phyloP scores from a whole-genome alignment of 352 stramenopile genomes.

The Aphanomyces invadans region DNA sequence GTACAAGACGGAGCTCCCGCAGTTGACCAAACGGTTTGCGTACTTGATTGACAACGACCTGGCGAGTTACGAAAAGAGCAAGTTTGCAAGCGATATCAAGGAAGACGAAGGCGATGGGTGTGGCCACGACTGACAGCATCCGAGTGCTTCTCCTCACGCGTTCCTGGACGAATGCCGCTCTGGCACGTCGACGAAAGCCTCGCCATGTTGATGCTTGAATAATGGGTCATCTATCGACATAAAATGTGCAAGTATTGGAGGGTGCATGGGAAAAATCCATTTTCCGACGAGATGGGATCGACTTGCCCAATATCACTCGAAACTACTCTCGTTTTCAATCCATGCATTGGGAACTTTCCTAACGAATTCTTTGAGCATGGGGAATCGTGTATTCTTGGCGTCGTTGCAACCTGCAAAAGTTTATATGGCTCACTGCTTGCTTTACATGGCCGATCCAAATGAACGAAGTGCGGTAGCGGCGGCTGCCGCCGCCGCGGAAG shows the following conservation, averaged over 20 bases:
- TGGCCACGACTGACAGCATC: too few relatives aligned
- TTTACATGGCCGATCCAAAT: neutral
- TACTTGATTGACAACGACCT: constrained; percentile 19
- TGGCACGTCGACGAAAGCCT: too few relatives aligned
- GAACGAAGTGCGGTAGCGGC: neutral
- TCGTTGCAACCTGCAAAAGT: neutral
- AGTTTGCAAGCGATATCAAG: neutral
- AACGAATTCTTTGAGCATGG: neutral
- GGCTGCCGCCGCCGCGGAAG: neutral
- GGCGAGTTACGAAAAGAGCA: neutral
- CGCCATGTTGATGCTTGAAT: neutral
- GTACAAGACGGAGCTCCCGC: constrained; percentile 18
- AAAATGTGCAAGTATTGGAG: too few relatives aligned
- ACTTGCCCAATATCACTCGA: too few relatives aligned
- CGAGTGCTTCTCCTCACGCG: too few relatives aligned
- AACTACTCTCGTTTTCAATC: too few relatives aligned
- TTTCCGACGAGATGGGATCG: too few relatives aligned
- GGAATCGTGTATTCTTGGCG: neutral
- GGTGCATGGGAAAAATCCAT: too few relatives aligned
- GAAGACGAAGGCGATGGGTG: neutral
- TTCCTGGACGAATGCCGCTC: too few relatives aligned
- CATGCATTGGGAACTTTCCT: neutral
- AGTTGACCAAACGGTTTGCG: constrained; percentile 21
- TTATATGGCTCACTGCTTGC: neutral
- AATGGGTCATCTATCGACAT: neutral